Percentiles rank a stretch among this genome's conserved stretches.
Conservation (phyloP, 2,329 filamentous ascomycete genomes). For the Thielaviopsis punctulata region DNA sequence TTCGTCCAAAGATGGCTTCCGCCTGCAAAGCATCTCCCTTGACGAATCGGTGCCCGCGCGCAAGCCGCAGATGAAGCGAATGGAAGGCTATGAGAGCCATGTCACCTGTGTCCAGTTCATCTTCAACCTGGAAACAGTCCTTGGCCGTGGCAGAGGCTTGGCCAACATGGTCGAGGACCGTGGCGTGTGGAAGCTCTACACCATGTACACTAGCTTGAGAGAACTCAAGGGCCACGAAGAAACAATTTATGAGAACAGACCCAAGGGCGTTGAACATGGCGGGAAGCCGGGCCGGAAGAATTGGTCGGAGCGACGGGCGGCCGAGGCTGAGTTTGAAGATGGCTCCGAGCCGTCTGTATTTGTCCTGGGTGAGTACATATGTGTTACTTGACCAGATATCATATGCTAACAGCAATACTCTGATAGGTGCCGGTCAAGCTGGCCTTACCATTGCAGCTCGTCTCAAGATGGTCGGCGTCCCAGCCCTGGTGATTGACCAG, state of each 20-base stretch:
- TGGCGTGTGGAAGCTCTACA: conserved; percentile 42
- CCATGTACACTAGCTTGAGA: conserved; percentile 41
- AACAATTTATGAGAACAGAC: conserved; percentile 26
- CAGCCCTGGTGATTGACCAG: conserved; percentile 39
- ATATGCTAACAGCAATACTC: background rate
- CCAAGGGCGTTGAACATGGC: conserved; percentile 39
- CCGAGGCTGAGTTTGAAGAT: conserved; percentile 29
- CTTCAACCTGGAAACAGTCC: conserved; percentile 32
- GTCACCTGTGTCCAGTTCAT: conserved; percentile 39
- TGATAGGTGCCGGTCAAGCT: conserved; percentile 38
- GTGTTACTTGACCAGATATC: background rate
- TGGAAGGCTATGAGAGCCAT: conserved; percentile 26
- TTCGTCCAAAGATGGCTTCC: conserved; percentile 21
- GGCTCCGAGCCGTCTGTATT: conserved; percentile 37
- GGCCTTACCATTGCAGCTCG: conserved; percentile 40
- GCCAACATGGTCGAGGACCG: conserved; percentile 29
- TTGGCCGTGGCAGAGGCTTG: conserved; percentile 39
- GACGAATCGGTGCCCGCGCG: conserved; percentile 27
- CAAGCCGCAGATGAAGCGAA: conserved; percentile 24
- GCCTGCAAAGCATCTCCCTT: conserved; percentile 26
- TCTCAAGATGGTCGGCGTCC: conserved; percentile 39
- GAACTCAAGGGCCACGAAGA: conserved; percentile 39
- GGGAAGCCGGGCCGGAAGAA: conserved; percentile 35
- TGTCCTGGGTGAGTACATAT: conserved; percentile 34
- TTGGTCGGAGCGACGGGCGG: conserved; percentile 37